Percentiles rank a stretch among this genome's conserved stretches.
These are phyloP conservation scores for Niebla homalea DNA, from an alignment of 495 filamentous ascomycete genomes.

Conservation along the genomic window DNA sequence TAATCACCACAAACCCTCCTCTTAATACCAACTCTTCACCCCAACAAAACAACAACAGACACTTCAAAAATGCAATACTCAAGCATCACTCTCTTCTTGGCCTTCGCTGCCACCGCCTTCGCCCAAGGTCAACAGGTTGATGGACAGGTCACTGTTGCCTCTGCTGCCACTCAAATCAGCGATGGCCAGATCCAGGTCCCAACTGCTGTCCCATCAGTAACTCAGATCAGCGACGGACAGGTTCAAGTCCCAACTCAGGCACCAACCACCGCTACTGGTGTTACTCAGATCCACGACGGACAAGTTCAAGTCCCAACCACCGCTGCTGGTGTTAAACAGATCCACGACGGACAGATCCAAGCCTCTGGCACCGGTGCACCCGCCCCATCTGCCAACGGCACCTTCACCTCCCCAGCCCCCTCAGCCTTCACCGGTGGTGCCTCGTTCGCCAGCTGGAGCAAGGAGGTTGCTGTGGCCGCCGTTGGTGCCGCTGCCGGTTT, in stretches of 20 bases:
- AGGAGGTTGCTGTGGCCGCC: constrained; percentile 27
- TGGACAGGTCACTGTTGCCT: constrained; percentile 37
- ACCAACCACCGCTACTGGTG: no score
- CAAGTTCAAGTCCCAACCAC: constrained; percentile 18
- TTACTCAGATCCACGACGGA: constrained; percentile 16
- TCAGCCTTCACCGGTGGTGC: constrained; percentile 19
- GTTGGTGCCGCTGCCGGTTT: constrained; percentile 32
- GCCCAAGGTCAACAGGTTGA: constrained; percentile 29
- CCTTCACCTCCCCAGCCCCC: constrained; percentile 11
- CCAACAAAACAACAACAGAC: constrained; percentile 8
- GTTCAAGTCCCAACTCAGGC: constrained; percentile 18
- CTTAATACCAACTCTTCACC: constrained; percentile 1
- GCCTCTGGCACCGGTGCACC: constrained; percentile 9
- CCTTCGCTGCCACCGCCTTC: constrained; percentile 11
- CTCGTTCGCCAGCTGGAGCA: constrained; percentile 23
- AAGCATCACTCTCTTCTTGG: constrained; percentile 12
- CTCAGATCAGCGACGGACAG: constrained; percentile 16
- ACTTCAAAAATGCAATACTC: constrained; percentile 10
- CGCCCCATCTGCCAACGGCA: constrained; percentile 12
- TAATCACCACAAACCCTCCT: background rate
- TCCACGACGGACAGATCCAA: constrained; percentile 10
- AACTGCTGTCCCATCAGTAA: constrained; percentile 14
- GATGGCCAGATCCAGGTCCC: constrained; percentile 43
- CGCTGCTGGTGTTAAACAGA: background rate
- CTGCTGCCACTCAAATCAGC: constrained; percentile 27